phyloP scores from a whole-genome alignment of 2,329 filamentous ascomycete species.

The Curvularia eragrostidis region DNA sequence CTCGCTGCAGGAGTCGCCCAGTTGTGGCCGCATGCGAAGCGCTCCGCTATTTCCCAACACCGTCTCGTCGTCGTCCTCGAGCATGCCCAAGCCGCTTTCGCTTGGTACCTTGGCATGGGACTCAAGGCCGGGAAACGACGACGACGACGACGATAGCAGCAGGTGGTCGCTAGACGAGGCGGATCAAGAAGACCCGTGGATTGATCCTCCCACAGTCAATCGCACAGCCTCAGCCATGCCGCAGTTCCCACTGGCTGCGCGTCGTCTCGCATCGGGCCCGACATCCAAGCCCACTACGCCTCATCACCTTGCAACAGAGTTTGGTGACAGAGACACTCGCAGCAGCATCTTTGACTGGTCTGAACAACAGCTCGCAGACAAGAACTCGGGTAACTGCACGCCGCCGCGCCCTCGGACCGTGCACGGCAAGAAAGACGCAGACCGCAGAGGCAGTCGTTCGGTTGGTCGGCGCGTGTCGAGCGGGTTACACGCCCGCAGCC shows the following conservation, averaged over 20 bases:
- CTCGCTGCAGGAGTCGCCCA: slow-evolving; percentile 48
- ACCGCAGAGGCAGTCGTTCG: slow-evolving; percentile 72
- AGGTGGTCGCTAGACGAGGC: slow-evolving; percentile 53
- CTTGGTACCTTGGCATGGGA: slow-evolving; percentile 52
- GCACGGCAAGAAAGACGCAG: slow-evolving; percentile 75
- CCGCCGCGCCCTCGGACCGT: slow-evolving; percentile 75
- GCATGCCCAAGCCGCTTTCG: slow-evolving; percentile 52
- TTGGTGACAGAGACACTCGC: slow-evolving; percentile 53
- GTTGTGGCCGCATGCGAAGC: slow-evolving; percentile 34
- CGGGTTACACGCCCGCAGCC: slow-evolving; percentile 75
- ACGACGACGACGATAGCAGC: slow-evolving; percentile 42
- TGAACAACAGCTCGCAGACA: slow-evolving; percentile 69
- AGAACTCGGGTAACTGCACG: slow-evolving; percentile 63
- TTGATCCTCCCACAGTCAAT: slow-evolving; percentile 48
- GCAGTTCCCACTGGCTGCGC: slow-evolving; percentile 43
- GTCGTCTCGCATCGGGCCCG: slow-evolving; percentile 38
- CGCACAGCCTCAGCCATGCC: slow-evolving; percentile 41
- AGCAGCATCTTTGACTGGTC: slow-evolving; percentile 83
- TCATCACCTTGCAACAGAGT: slow-evolving; percentile 44
- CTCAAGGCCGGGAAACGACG: slow-evolving; percentile 46
- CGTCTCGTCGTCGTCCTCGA: slow-evolving; percentile 55
- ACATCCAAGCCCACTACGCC: slow-evolving; percentile 50
- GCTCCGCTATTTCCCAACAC: slow-evolving; percentile 50
- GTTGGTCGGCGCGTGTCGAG: slow-evolving; percentile 71
- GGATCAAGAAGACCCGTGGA: slow-evolving; percentile 48